A percentile compares a stretch with the other conserved stretches of the same genome.
These are phyloP conservation scores for Hydnum rufescens DNA, from an alignment of 768 basidiomycete genomes.

Conservation along the genomic window DNA sequence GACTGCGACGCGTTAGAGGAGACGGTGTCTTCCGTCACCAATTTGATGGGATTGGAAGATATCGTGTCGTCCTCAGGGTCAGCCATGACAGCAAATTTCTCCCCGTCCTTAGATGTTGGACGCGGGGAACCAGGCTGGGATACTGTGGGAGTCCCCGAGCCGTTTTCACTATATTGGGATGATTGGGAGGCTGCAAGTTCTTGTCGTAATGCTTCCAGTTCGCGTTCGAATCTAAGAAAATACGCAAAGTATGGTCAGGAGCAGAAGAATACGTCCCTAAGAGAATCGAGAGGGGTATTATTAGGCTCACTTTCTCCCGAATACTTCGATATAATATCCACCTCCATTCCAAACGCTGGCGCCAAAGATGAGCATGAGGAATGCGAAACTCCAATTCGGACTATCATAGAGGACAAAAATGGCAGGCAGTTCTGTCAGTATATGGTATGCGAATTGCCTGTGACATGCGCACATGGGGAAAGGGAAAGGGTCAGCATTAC, in stretches of 20 bases:
- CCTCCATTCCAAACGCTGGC: slow-evolving; percentile 94
- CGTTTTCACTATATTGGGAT: not conserved
- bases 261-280: slow-evolving; percentile 4
- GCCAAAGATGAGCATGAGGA: slow-evolving; percentile 60
- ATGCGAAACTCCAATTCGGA: slow-evolving; percentile 53
- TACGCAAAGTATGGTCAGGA: slow-evolving; percentile 8
- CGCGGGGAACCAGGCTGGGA: not conserved
- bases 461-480: too few species aligned
- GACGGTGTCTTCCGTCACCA: too few species aligned
- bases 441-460: slow-evolving; percentile 41
- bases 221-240: slow-evolving; percentile 60
- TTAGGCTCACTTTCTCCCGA: slow-evolving; percentile 71
- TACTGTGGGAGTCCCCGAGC: not conserved
- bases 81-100: too few species aligned
- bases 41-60: too few species aligned
- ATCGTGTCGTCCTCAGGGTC: too few species aligned
- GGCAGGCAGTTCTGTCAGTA: slow-evolving; percentile 73
- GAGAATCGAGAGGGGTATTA: not conserved
- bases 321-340: slow-evolving; percentile 90
- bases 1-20: too few species aligned
- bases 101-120: too few species aligned
- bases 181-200: slow-evolving; percentile 46
- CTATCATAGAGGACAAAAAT: slow-evolving; percentile 70
- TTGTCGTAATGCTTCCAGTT: slow-evolving; percentile 75
- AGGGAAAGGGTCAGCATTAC: too few species aligned